A percentile compares a stretch with the other conserved stretches of the same genome.
Evolutionary conservation across 2,329 filamentous ascomycete species (phyloP).

Genomic region (Microcyclospora tardicrescens): DNA sequence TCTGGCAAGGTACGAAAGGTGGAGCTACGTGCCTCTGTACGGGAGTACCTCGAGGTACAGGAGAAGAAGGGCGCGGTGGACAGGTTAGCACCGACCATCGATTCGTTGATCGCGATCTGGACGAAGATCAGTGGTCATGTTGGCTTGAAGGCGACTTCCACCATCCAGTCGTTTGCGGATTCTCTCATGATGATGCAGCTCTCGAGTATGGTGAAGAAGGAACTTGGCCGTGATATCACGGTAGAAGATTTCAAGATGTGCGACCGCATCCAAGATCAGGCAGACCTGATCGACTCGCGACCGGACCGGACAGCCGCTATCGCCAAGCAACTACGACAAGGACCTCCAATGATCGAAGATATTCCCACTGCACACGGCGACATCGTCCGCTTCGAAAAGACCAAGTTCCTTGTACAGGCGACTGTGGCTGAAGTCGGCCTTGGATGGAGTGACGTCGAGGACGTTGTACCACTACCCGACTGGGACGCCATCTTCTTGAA

Average conservation of each 20-base stretch:
- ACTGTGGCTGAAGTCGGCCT: slow-evolving; percentile 15
- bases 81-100: slow-evolving; percentile 16
- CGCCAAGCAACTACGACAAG: slow-evolving; percentile 12
- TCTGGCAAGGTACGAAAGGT: slow-evolving; percentile 36
- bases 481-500: slow-evolving; percentile 22
- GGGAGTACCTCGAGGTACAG: slow-evolving; percentile 17
- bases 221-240: slow-evolving; percentile 19
- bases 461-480: slow-evolving; percentile 21
- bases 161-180: slow-evolving; percentile 19
- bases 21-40: slow-evolving; percentile 20
- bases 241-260: slow-evolving; percentile 22
- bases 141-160: slow-evolving; percentile 11
- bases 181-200: slow-evolving; percentile 25
- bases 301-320: slow-evolving; percentile 8
- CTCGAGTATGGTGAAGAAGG: slow-evolving; percentile 20
- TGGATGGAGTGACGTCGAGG: slow-evolving; percentile 22
- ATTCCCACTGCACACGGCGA: slow-evolving; percentile 18
- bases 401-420: slow-evolving; percentile 12
- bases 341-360: slow-evolving; percentile 18
- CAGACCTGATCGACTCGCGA: slow-evolving; percentile 17
- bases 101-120: slow-evolving; percentile 20
- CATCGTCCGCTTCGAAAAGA: slow-evolving; percentile 12
- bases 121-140: slow-evolving; percentile 19
- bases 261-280: slow-evolving; percentile 19
- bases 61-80: slow-evolving; percentile 12